These are phyloP conservation scores for Capsicum baccatum DNA, from an alignment of 257 asterid genomes.

Conservation along the genomic window DNA sequence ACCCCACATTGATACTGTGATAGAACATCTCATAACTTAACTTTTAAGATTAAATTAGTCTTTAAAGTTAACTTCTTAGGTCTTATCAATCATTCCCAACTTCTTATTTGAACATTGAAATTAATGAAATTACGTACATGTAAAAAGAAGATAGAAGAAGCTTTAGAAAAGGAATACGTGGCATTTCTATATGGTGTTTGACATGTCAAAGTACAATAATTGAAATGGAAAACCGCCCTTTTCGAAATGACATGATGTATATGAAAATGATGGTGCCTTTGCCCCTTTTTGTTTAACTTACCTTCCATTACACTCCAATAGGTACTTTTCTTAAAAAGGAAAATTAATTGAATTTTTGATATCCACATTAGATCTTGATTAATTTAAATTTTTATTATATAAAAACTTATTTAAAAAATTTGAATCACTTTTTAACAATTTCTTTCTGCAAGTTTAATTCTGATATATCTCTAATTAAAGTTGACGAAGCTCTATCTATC, in stretches of 20 bases:
- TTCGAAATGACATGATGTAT: slow-evolving; percentile 16
- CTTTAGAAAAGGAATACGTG: background rate
- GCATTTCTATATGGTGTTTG: background rate
- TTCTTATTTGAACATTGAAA: background rate
- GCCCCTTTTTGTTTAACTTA: background rate
- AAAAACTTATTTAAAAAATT: background rate
- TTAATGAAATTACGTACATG: background rate
- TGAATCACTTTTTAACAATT: background rate
- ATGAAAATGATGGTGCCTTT: slow-evolving; percentile 17
- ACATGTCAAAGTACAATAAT: slow-evolving; percentile 25
- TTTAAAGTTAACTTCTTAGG: background rate
- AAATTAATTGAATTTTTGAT: background rate
- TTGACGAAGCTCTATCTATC: background rate
- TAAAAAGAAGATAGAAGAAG: background rate
- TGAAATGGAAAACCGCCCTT: slow-evolving; percentile 28
- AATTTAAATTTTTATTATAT: accelerated
- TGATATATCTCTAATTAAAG: background rate
- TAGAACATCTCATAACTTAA: background rate
- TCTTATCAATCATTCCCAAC: background rate
- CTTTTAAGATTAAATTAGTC: background rate
- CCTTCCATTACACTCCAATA: slow-evolving; percentile 26
- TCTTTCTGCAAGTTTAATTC: too few species aligned
- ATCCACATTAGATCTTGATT: background rate
- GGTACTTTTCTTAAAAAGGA: background rate
- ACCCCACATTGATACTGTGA: too few species aligned